Percentiles rank a stretch among this genome's conserved stretches.
These are phyloP conservation scores for Termitomyces sp. DNA, from an alignment of 768 basidiomycete genomes.

Conservation along the genomic window DNA sequence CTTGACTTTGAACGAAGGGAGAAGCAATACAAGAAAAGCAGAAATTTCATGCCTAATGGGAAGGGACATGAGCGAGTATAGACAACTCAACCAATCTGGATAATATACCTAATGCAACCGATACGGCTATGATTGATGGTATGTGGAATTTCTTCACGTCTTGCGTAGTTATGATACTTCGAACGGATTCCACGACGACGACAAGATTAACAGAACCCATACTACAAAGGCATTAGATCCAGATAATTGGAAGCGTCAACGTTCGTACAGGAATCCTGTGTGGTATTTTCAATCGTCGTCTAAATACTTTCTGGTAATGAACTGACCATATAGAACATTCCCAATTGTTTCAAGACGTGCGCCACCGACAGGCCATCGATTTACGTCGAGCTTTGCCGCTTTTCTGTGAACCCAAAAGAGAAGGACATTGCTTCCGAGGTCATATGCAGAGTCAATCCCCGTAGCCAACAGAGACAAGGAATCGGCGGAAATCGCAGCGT, in stretches of 20 bases:
- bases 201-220: slow-evolving; percentile 93
- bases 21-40: slow-evolving; percentile 84
- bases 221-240: slow-evolving; percentile 29
- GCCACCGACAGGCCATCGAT: slow-evolving; percentile 91
- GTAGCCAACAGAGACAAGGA: slow-evolving; percentile 89
- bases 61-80: neutral
- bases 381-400: slow-evolving; percentile 62
- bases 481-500: slow-evolving; percentile 80
- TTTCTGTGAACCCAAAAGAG: slow-evolving; percentile 76
- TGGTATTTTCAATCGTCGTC: neutral
- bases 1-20: slow-evolving; percentile 76
- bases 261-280: slow-evolving; percentile 42
- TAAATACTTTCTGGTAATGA: neutral
- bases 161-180: slow-evolving; percentile 57
- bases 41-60: slow-evolving; percentile 66
- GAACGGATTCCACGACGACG: slow-evolving; percentile 82
- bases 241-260: neutral
- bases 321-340: slow-evolving; percentile 76
- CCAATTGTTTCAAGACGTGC: slow-evolving; percentile 88
- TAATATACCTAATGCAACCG: slow-evolving; percentile 66
- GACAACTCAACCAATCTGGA: neutral
- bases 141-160: slow-evolving; percentile 63
- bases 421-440: slow-evolving; percentile 80
- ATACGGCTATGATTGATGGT: slow-evolving; percentile 79
- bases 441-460: slow-evolving; percentile 82